Evolutionary conservation across 1,284 basidiomycete genomes (phyloP), one percentile per base, ranked within the genome.

Genomic region (Ustilago curta): DNA sequence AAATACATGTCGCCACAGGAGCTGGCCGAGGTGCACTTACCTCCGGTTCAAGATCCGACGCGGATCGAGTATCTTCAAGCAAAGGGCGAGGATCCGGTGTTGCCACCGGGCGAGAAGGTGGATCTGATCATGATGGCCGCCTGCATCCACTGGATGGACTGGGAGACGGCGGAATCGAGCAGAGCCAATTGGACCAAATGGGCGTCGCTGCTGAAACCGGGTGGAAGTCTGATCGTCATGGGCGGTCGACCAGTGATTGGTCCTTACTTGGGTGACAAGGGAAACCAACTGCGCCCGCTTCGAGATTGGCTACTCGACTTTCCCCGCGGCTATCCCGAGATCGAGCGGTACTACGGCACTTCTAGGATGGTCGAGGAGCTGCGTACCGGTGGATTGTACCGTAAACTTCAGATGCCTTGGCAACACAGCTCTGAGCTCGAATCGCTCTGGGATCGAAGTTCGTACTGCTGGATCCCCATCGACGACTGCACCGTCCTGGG

Each of bases 121-220:
- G 68, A 76, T 32, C 31, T 71, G 47, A 71, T 76, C 68, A 71
- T 70, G 53, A 67, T 76, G 63, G 72, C 68, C 9, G 59, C 72
- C 0, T 70, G 72, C 51, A 67, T 71, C 31, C 72, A 76, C 37
- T 76, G 72, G 68, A 63, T 76, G 72, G 72, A 76, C 50, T 70
- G 67, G 72, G 37, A 55, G 44, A 68, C 49, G 16, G 53, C 43
- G 16, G 57, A 67, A 16, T 53, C 52, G n/a, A 54, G 29, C 11
- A 37, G 7, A 3, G 39, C 63, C 31, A 67, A 67, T 31, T 76
- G 72, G 72, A 57, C 47, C 19, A 60, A 49, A 19, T 76, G 72
- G 72, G 54, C 72, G 14, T 61, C 59, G n/a, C 0, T 68, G 48
- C 64, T 76, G 18, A 66, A 70, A 25, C 72, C 72, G n/a, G 72